Base-by-base conservation (phyloP, 352 stramenopile species). In the Pythium phragmiticola region DNA sequence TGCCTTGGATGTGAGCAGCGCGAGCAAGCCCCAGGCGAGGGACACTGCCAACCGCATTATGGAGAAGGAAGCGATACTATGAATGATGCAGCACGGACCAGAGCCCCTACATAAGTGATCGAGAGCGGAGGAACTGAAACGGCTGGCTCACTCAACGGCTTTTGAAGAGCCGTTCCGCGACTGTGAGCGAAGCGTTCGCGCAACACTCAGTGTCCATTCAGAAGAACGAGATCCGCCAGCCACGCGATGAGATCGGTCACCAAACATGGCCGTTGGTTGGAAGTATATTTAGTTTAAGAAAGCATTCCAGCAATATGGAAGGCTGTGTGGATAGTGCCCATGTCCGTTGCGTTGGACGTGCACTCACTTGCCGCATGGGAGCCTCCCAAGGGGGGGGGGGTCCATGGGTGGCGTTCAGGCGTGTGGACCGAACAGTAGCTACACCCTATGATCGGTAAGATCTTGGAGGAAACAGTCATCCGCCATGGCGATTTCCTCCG, bases 321-420 rank as follows among this genome's bases (percentile, higher is more conserved):
- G 26, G 26, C 26, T 30, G 4, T 30, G 26, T 21, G 91, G 3
- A 95, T 82, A 66, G 90, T 89, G 48, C 83, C 72, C 26, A 93
- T 72, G 68, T 95, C 93, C 3, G 69, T 59, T 45, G 84, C 87
- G 76, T 91, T 95, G 39, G 84, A 92, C 74, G 93, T 90, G 80
- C 86, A 95, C 63, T 95, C 86, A 30, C 26, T 30, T 30, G 26
- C 21, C 21, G 21, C 36, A 13, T 41, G 36, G 36, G 36, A 41
- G 36, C 21, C 21, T 1, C 0, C 26, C 26, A 30, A 7, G 37
- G 11, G 37, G 37, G 37, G 37, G 7, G 8, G 36, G 7, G 36
- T 42, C 9, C 9, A 42, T 16, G 36, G 4, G 36, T 42, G 9
- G 36, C 4, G 8, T 42, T 11, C 14, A 6, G 14, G 36, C 36